A percentile compares a stretch with the other conserved stretches of the same genome.
Evolutionary conservation across 768 basidiomycete genomes (phyloP).

Genomic region (Peribolospora baueri): DNA sequence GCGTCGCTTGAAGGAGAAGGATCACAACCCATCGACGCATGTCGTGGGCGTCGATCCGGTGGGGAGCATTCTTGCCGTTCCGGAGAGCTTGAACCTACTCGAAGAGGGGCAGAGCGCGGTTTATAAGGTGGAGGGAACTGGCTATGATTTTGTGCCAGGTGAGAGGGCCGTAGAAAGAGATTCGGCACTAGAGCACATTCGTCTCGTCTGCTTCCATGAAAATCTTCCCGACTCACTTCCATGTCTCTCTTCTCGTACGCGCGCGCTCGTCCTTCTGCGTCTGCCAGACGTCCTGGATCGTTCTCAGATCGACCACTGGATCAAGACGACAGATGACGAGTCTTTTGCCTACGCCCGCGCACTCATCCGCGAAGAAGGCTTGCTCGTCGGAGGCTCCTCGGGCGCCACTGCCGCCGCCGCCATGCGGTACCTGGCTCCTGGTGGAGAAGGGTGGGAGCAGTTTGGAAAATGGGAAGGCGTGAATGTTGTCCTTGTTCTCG

Average conservation of each 20-base stretch:
- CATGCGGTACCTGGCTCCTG: conserved; percentile 43
- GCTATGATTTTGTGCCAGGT: conserved; percentile 22
- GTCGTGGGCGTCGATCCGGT: conserved; percentile 85
- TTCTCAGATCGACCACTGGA: conserved; percentile 37
- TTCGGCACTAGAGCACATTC: too few species aligned
- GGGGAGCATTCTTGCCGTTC: conserved; percentile 65
- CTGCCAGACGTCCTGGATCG: conserved; percentile 64
- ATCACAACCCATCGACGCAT: conserved; percentile 43
- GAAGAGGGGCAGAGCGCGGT: conserved; percentile 24
- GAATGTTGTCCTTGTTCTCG: conserved; percentile 71
- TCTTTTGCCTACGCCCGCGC: conserved; percentile 48
- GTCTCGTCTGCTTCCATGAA: too few species aligned
- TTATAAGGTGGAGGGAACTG: conserved; percentile 88
- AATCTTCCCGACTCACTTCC: background rate
- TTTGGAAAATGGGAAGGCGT: conserved; percentile 41
- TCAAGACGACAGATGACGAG: conserved; percentile 62
- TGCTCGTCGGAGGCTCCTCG: conserved; percentile 80
- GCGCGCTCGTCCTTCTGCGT: background rate
- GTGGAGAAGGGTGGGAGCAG: conserved; percentile 32
- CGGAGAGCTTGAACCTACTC: conserved; percentile 35
- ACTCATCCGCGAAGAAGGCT: conserved; percentile 61
- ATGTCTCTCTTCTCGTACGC: background rate
- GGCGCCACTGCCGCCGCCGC: conserved; percentile 64
- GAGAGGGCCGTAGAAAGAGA: background rate
- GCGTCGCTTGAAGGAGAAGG: conserved; percentile 43